Evolutionary conservation across 768 basidiomycete species (phyloP), one percentile per base, ranked within the genome.

Genomic region (Paxillus involutus): DNA sequence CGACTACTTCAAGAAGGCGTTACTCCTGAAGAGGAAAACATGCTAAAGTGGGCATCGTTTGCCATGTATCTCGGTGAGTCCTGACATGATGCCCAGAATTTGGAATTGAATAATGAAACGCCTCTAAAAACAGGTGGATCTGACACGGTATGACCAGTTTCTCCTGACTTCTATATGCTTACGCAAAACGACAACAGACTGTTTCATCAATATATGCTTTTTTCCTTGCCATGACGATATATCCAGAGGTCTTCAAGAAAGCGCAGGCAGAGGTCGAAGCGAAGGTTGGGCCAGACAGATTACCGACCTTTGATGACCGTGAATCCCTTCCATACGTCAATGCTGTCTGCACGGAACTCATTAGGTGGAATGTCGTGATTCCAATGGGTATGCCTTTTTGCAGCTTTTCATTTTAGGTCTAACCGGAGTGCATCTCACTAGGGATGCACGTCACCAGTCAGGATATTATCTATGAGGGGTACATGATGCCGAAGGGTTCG

Each of bases 81-180:
- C 43, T 54, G 30, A 26, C 5, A 17, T 4, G 21, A 16, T 26
- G 26, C 10, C 17, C 3, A 2, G 9, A 35, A 46, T 13, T 37
- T 13, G 21, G 10, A 9, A 21, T 26, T 44, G 21, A 14, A 24
- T 24, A 21, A 24, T 14, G 35, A 26, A 36, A 35, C 13, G 1
- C 36, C 6, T 12, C 17, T 51, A 6, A 8, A 9, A 1, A 10
- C 40, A 78, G 80, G 40, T 26, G 63, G 52, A 46, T 32, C 58
- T 3, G 60, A 65, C 11, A 62, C 57, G 0, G 62, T 58, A 12
- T 17, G 51, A 32, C 8, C 6, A 6, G 71, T 71, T 16, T 67
- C 77, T 32, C 16, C 4, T 19, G 35, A 35, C 12, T 9, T 4
- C 21, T 12, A 33, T 32, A 7, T 4, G 49, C 26, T 43, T 17